phyloP scores from a whole-genome alignment of 768 basidiomycete genomes.

The Clitopilus hobsonii region DNA sequence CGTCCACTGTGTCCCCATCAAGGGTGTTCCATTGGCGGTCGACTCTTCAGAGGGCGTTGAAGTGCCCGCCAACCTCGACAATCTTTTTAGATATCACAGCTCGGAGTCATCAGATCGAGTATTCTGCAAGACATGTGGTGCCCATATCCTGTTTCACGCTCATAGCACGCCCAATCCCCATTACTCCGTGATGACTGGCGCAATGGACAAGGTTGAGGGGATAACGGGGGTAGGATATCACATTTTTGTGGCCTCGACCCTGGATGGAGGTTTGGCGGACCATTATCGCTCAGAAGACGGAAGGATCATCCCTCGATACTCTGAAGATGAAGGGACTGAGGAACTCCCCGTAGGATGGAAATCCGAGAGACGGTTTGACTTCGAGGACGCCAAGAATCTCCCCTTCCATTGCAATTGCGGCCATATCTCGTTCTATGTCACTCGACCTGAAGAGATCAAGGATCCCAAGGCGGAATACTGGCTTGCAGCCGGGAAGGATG shows the following conservation, averaged over 20 bases:
- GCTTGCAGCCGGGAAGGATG: neutral
- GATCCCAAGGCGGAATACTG: neutral
- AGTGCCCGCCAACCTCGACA: constrained; percentile 6
- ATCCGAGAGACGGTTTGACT: neutral
- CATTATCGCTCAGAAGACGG: neutral
- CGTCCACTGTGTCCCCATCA: constrained; percentile 7
- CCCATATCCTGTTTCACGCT: neutral
- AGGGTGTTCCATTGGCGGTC: neutral
- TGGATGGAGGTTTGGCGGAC: neutral
- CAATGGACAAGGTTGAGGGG: neutral
- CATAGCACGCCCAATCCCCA: neutral
- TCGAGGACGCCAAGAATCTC: neutral
- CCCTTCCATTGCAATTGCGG: neutral
- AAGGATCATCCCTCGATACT: neutral
- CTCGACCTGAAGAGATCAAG: constrained; percentile 3
- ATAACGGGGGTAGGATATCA: neutral
- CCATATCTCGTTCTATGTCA: neutral
- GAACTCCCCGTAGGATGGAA: neutral
- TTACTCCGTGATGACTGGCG: neutral
- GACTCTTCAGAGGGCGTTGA: constrained; percentile 1
- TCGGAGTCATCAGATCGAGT: neutral
- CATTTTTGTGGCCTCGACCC: neutral
- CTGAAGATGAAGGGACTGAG: neutral
- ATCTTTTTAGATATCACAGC: neutral
- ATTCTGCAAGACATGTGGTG: neutral